Evolutionary conservation across 441 rosid genomes (phyloP), one percentile per base, ranked within the genome.

Genomic region (Syzygium syzygioides): DNA sequence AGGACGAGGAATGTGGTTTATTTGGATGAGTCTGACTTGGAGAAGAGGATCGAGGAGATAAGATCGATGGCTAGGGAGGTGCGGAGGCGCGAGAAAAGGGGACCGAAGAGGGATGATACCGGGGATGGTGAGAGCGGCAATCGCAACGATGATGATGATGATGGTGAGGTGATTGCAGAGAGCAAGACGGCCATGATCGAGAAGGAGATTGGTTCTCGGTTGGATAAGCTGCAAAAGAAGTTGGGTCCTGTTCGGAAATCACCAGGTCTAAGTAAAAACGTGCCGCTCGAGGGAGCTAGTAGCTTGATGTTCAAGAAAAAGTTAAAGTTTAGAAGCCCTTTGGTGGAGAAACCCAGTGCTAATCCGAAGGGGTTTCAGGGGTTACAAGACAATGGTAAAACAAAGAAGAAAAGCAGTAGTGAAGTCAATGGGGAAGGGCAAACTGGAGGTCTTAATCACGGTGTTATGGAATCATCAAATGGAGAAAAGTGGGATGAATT

Each of bases 51-150:
- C 85, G 88, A 90, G 87, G 96, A 95, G 91, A 96, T 97, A 55
- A 94, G 95, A 90, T 89, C 85, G 80, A 92, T 96, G 99, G 99
- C 98, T 4, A 92, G 94, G 55, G 94, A 96, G 59, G 98, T 90
- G 8, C 92, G 98, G 45, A 93, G 91, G 90, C 91, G 76, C 15
- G 99, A 97, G 93, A 90, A 87, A 86, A 93, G 89, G 87, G 91
- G 91, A 83, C 59, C 59, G 88, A 66, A 87, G 85, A 87, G 85
- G 64, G 90, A 66, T 13, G 45, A 76, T 76, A 14, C 52, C 0
- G 30, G 83, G 52, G 83, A 76, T 76, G 83, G 10, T 3, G 52
- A 23, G 14, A 48, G 18, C n/a, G 71, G 26, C 55, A 68, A 41
- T 25, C 55, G 62, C 3, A 23, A 86, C 41, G 86, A 11, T 14